phyloP scores from a whole-genome alignment of 164 flowering plant genomes.

The Amborella trichopoda region DNA sequence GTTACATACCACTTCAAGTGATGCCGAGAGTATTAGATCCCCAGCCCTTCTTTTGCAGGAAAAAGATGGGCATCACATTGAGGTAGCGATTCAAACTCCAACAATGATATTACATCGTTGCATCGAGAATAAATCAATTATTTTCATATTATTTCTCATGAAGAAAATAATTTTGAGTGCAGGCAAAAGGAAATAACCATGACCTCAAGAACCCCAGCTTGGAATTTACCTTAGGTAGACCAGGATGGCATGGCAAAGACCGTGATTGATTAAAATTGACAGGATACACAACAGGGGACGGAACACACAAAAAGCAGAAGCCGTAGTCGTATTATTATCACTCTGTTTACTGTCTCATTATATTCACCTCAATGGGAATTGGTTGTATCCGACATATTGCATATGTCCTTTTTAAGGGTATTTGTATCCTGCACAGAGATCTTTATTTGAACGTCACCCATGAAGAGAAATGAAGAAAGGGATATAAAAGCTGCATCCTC shows the following conservation, averaged over 20 bases:
- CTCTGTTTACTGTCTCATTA: too few relatives aligned
- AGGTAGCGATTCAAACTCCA: constrained; percentile 21
- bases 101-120: neutral
- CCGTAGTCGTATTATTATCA: too few relatives aligned
- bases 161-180: neutral
- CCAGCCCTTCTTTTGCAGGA: constrained; percentile 21
- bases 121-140: neutral
- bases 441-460: too few relatives aligned
- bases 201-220: constrained; percentile 41
- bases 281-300: too few relatives aligned
- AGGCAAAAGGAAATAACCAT: neutral
- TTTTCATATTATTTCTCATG: neutral
- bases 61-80: constrained; percentile 21
- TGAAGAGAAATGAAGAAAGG: too few relatives aligned
- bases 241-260: constrained; percentile 41
- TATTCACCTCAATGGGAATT: too few relatives aligned
- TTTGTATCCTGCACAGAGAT: too few relatives aligned
- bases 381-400: too few relatives aligned
- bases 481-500: too few relatives aligned
- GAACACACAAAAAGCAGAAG: too few relatives aligned
- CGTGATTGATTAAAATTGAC: constrained; percentile 15
- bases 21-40: constrained; percentile 22
- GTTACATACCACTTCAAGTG: constrained; percentile 28
- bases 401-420: too few relatives aligned
- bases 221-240: constrained; percentile 78